These are phyloP conservation scores for Rachicladosporium sp. DNA, from an alignment of 2,329 filamentous ascomycete genomes.

Conservation along the genomic window DNA sequence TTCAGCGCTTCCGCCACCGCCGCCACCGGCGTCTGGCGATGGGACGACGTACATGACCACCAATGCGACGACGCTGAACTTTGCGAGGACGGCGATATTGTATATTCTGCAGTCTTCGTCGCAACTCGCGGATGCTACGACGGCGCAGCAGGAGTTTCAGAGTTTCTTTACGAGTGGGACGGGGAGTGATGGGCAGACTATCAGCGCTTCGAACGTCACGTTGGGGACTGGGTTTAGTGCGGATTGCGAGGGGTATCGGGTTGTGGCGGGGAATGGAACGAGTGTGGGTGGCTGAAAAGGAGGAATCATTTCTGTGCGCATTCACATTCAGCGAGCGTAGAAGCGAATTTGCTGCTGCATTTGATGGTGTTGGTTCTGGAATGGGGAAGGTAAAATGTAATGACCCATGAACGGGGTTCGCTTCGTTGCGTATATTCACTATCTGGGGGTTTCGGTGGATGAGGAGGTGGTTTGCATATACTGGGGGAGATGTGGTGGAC, in stretches of 20 bases:
- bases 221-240: neutral
- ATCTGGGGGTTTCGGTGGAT: no score
- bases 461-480: no score
- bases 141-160: conserved; percentile 32
- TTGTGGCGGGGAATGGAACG: neutral
- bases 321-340: no score
- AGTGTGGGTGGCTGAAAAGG: neutral
- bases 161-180: conserved; percentile 16
- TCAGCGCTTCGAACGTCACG: neutral
- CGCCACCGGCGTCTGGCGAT: neutral
- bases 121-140: conserved; percentile 27
- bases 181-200: neutral
- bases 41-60: conserved; percentile 2
- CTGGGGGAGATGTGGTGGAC: no score
- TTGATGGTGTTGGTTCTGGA: no score
- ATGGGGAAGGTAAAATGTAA: no score
- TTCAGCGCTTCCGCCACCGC: conserved; percentile 10
- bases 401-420: no score
- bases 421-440: no score
- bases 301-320: no score
- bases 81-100: conserved; percentile 34
- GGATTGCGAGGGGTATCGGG: neutral
- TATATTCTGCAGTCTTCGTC: conserved; percentile 32
- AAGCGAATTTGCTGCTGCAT: no score
- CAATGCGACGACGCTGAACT: conserved; percentile 24